phyloP scores from a whole-genome alignment of 306 rosid species.

The Ammopiptanthus mongolicus region DNA sequence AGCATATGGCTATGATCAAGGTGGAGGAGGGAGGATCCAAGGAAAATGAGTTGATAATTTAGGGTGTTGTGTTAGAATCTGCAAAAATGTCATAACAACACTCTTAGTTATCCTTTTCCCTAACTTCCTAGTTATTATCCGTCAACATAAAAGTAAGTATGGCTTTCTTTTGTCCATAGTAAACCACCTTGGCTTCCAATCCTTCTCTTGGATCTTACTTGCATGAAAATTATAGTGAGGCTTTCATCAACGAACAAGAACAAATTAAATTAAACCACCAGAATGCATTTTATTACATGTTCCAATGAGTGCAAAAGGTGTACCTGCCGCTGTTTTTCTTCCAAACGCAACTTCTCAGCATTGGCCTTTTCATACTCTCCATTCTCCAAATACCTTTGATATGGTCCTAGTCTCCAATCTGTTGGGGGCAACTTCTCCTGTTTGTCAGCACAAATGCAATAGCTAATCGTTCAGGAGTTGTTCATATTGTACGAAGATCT shows the following conservation, averaged over 20 bases:
- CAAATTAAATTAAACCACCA: not conserved
- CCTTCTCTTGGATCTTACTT: conserved; percentile 65
- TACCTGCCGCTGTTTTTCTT: conserved; percentile 78
- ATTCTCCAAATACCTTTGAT: conserved; percentile 70
- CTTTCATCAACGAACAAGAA: not conserved
- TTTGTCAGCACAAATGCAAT: not conserved
- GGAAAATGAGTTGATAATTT: not conserved
- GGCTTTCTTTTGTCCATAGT: conserved; percentile 42
- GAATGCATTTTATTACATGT: not conserved
- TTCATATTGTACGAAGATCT: too few species aligned
- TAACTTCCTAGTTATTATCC: conserved; percentile 65
- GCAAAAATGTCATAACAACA: conserved; percentile 58
- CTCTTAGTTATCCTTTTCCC: conserved; percentile 49
- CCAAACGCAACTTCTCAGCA: conserved; percentile 65
- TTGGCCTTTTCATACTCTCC: conserved; percentile 79
- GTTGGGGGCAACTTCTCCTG: conserved; percentile 78
- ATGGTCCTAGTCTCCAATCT: conserved; percentile 82
- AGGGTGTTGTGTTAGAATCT: not conserved
- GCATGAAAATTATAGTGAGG: conserved; percentile 36
- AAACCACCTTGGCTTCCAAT: conserved; percentile 84
- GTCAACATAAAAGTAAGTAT: conserved; percentile 46
- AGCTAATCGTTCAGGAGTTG: not conserved
- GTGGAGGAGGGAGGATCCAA: not conserved
- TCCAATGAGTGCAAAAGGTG: not conserved
- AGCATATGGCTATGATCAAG: not conserved